These are phyloP conservation scores for Colletotrichum chlorophyti DNA, from an alignment of 2,329 filamentous ascomycete genomes.

Conservation along the genomic window DNA sequence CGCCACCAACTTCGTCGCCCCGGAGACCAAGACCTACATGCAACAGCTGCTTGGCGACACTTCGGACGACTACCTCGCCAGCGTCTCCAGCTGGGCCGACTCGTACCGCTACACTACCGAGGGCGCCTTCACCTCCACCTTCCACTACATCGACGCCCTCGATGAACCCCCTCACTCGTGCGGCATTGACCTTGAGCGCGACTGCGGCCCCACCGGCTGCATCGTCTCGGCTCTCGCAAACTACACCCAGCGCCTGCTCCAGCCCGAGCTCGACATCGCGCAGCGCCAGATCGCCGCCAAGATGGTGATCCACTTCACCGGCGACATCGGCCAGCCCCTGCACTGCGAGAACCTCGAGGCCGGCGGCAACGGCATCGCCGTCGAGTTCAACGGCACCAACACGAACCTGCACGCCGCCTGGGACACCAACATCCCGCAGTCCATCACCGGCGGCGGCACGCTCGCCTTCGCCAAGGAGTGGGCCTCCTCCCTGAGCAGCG, in stretches of 20 bases:
- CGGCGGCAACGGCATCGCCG: slow-evolving; percentile 46
- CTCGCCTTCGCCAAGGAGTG: slow-evolving; percentile 45
- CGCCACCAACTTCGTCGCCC: slow-evolving; percentile 53
- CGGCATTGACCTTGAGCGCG: slow-evolving; percentile 29
- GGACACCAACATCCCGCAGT: slow-evolving; percentile 65
- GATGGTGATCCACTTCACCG: slow-evolving; percentile 31
- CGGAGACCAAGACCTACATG: slow-evolving; percentile 39
- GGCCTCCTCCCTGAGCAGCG: slow-evolving; percentile 41
- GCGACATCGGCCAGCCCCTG: slow-evolving; percentile 31
- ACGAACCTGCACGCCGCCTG: slow-evolving; percentile 68
- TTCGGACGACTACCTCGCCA: slow-evolving; percentile 53
- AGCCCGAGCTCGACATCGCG: slow-evolving; percentile 48
- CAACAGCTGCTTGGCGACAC: slow-evolving; percentile 45
- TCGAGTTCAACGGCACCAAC: slow-evolving; percentile 55
- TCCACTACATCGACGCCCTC: slow-evolving; percentile 30
- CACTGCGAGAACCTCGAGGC: slow-evolving; percentile 29
- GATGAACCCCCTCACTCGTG: slow-evolving; percentile 28
- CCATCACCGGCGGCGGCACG: slow-evolving; percentile 43
- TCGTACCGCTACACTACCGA: slow-evolving; percentile 30
- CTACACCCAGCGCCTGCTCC: slow-evolving; percentile 39
- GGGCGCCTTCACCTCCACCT: slow-evolving; percentile 29
- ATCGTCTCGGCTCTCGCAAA: slow-evolving; percentile 29
- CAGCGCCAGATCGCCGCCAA: slow-evolving; percentile 30
- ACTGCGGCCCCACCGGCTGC: slow-evolving; percentile 29
- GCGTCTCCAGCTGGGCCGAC: slow-evolving; percentile 45